Evolutionary conservation across 2,329 filamentous ascomycete species (phyloP).

Genomic region (Colletotrichum melonis): DNA sequence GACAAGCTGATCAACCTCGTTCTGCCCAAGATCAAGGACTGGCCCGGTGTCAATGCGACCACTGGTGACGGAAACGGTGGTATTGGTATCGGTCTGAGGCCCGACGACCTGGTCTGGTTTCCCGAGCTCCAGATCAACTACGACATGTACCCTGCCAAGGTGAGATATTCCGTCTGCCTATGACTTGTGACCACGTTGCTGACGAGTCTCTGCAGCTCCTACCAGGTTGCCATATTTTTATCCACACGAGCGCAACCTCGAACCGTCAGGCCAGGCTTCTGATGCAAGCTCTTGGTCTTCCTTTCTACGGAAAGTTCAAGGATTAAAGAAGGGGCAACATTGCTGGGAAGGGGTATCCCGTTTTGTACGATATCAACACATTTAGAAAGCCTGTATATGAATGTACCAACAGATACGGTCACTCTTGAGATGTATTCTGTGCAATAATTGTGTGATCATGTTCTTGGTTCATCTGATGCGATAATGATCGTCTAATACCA

Average conservation of each 20-base stretch:
- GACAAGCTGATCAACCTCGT: conserved; percentile 92
- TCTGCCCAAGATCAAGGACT: conserved; percentile 95
- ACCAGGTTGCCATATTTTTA: conserved; percentile 83
- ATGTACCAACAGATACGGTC: conserved; percentile 33
- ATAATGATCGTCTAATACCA: conserved; percentile 6
- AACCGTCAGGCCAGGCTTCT: conserved; percentile 87
- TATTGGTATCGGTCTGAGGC: conserved; percentile 81
- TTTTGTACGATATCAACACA: conserved; percentile 33
- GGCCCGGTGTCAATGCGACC: conserved; percentile 72
- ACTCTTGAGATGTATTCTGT: not conserved
- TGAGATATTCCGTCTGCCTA: conserved; percentile 26
- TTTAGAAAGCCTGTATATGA: conserved; percentile 34
- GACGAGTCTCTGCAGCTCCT: conserved; percentile 70
- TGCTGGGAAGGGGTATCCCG: not conserved
- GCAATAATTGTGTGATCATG: not conserved
- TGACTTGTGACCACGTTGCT: conserved; percentile 62
- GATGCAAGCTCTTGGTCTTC: conserved; percentile 60
- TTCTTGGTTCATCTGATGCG: not conserved
- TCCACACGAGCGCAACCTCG: conserved; percentile 86
- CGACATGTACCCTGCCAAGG: conserved; percentile 72
- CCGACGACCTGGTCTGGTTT: conserved; percentile 83
- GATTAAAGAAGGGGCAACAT: conserved; percentile 41
- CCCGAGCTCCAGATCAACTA: conserved; percentile 97
- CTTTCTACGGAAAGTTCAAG: conserved; percentile 81
- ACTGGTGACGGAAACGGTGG: conserved; percentile 92